Percentiles rank a stretch among this genome's conserved stretches.
phyloP scores from a whole-genome alignment of 495 filamentous ascomycete species.

The Podospora didyma region DNA sequence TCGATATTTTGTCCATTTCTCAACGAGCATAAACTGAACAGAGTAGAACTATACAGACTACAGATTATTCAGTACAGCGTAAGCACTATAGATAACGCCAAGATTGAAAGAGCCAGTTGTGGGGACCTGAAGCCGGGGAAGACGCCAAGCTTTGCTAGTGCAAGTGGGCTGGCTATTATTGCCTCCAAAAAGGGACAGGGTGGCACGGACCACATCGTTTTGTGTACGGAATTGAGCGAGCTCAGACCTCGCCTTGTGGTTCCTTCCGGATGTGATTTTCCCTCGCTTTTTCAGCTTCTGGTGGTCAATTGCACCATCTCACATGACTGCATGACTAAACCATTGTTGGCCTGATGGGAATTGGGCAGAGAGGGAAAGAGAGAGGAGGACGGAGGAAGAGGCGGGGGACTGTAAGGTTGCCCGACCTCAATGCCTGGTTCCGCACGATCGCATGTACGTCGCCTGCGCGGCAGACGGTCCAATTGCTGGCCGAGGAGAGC shows the following conservation, averaged over 20 bases:
- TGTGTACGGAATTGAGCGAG: background rate
- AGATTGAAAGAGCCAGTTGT: too few relatives aligned
- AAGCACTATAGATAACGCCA: too few relatives aligned
- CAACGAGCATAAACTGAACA: too few relatives aligned
- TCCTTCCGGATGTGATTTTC: background rate
- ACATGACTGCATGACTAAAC: slow-evolving; percentile 5
- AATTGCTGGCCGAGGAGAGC: slow-evolving; percentile 1
- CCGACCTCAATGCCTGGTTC: background rate
- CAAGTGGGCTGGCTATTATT: too few relatives aligned
- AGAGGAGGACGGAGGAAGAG: background rate
- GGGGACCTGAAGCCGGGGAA: too few relatives aligned
- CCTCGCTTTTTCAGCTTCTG: background rate
- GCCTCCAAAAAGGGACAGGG: too few relatives aligned
- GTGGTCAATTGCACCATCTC: slow-evolving; percentile 3
- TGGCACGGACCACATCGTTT: background rate
- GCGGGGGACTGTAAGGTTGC: background rate
- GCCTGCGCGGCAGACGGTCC: slow-evolving; percentile 1
- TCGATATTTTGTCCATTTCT: too few relatives aligned
- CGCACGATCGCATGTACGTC: background rate
- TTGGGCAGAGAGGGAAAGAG: background rate
- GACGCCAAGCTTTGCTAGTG: too few relatives aligned
- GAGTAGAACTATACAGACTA: too few relatives aligned
- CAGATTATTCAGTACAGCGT: too few relatives aligned
- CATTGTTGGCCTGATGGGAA: background rate
- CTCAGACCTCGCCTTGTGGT: background rate